Evolutionary conservation across 2,329 filamentous ascomycete species (phyloP), one percentile per base, ranked within the genome.

Genomic region (Ceratocystis diversiconidia): DNA sequence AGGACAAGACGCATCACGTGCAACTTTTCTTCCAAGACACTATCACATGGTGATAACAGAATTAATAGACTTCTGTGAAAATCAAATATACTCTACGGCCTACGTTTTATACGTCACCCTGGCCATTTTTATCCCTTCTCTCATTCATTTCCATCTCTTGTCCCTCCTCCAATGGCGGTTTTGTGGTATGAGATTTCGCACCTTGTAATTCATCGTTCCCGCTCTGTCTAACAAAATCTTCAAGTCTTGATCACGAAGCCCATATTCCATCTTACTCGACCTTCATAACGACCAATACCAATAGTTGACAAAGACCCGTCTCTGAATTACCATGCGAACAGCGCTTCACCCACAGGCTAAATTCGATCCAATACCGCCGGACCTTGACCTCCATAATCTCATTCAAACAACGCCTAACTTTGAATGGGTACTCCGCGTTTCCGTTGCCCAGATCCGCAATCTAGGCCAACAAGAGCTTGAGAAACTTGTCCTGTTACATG

Each of bases 331-430:
- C 32, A 96, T 96, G 91, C 88, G 89, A 65, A 77, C 80, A 17
- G 81, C 87, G 15, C 79, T 87, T 67, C 85, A 92, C 71, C 90
- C 90, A 0, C 87, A 90, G 72, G 90, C 91, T 17, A 90, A 91
- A 63, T 97, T 97, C 74, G 90, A 95, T 74, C 92, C 92, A 1
- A 89, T 97, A 60, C 84, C 91, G 0, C 92, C 92, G 0, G 85
- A 92, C 72, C 84, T 97, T 66, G 87, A 97, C 72, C 79, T 97
- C 17, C 78, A 84, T 48, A 76, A 78, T 0, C 79, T 97, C 1
- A 89, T 97, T 17, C 86, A 94, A 66, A 81, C 82, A 7, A 89
- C 87, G 0, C 80, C 86, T 1, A 96, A 95, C 72, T 95, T 99
- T 72, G 85, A 91, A 74, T 94, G 88, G 83, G 92, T 88, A 6